These are phyloP conservation scores for Physaria fendleri DNA, from an alignment of 345 rosid genomes.

Conservation along the genomic window DNA sequence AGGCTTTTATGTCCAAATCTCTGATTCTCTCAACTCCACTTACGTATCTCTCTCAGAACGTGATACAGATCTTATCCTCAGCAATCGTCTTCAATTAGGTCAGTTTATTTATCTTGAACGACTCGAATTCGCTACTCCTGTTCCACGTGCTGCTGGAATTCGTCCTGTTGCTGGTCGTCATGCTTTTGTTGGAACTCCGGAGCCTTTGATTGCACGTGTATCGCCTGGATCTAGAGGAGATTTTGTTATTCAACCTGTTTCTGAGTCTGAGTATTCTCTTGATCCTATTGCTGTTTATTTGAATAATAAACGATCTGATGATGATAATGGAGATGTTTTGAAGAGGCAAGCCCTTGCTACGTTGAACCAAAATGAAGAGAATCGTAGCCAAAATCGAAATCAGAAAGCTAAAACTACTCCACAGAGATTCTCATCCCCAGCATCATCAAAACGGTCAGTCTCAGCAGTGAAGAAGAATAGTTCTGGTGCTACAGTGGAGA, in stretches of 20 bases:
- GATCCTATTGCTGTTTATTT: constrained; percentile 75
- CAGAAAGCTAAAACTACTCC: constrained; percentile 36
- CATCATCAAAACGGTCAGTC: constrained; percentile 47
- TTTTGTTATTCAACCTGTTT: constrained; percentile 82
- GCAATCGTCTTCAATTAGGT: constrained; percentile 94
- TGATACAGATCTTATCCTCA: constrained; percentile 83
- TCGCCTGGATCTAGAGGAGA: constrained; percentile 64
- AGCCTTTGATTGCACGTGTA: constrained; percentile 71
- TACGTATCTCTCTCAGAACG: constrained; percentile 93
- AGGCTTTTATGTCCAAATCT: constrained; percentile 94
- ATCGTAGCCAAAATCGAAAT: constrained; percentile 14
- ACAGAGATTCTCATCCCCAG: constrained; percentile 81
- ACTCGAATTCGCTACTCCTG: constrained; percentile 69
- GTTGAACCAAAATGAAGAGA: constrained; percentile 21
- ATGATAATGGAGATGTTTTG: neutral
- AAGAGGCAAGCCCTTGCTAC: constrained; percentile 60
- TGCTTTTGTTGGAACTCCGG: constrained; percentile 72
- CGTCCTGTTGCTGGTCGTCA: constrained; percentile 94
- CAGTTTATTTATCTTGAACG: constrained; percentile 88
- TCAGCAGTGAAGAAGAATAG: constrained; percentile 46
- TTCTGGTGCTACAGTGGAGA: constrained; percentile 6
- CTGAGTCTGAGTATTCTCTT: constrained; percentile 59
- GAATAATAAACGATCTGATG: constrained; percentile 36
- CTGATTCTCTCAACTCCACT: constrained; percentile 92
- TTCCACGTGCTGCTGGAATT: constrained; percentile 70